Conservation (phyloP, 768 basidiomycete genomes). For the Crucibulum laeve region DNA sequence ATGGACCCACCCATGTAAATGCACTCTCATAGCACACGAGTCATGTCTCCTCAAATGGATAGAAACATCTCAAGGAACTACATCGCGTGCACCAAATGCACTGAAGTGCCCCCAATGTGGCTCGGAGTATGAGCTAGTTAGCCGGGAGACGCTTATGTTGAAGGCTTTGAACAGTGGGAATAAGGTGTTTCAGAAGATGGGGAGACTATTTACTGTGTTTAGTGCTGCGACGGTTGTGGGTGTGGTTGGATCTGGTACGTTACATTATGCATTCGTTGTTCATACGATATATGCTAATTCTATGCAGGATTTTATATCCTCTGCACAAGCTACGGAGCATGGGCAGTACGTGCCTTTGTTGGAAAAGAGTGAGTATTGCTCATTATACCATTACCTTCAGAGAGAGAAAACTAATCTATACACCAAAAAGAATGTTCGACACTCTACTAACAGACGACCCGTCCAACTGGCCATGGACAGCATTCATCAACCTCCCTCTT, state of each 20-base stretch:
- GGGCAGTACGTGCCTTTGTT: conserved; percentile 64
- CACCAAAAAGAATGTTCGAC: conserved; percentile 48
- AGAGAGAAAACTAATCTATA: neutral
- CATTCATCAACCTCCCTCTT: conserved; percentile 70
- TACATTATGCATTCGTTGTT: neutral
- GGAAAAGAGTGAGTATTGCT: conserved; percentile 52
- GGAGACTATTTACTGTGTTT: conserved; percentile 46
- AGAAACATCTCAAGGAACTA: conserved; percentile 56
- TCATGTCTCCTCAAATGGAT: conserved; percentile 80
- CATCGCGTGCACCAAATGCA: conserved; percentile 54
- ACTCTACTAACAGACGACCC: conserved; percentile 65
- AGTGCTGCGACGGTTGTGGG: conserved; percentile 46
- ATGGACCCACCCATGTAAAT: conserved; percentile 81
- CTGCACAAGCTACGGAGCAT: conserved; percentile 66
- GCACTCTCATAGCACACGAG: conserved; percentile 79
- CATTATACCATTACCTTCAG: neutral
- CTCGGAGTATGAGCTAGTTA: conserved; percentile 60
- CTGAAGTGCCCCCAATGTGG: conserved; percentile 81
- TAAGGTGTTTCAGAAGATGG: conserved; percentile 41
- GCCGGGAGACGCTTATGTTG: conserved; percentile 52
- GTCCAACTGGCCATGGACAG: conserved; percentile 70
- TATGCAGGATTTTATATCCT: conserved; percentile 37
- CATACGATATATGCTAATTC: neutral
- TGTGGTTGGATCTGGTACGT: conserved; percentile 60
- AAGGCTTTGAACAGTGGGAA: conserved; percentile 49